These are phyloP conservation scores for Nasturtium officinale DNA, from an alignment of 345 rosid species.

Conservation along the genomic window DNA sequence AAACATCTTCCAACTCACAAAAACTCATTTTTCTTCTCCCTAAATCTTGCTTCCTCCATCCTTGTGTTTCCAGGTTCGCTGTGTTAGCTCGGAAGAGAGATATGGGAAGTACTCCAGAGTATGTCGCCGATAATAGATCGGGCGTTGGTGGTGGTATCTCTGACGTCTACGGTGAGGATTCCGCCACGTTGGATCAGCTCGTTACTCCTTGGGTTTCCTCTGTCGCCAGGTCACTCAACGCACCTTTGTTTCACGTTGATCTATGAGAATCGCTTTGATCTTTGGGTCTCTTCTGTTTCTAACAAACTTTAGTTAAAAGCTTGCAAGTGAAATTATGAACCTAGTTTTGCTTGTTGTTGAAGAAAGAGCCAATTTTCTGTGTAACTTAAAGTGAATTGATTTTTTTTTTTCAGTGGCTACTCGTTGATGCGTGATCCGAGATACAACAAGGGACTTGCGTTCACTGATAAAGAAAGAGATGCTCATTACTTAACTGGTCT, in stretches of 20 bases:
- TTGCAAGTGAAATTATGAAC: neutral
- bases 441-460: constrained; percentile 95
- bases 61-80: neutral
- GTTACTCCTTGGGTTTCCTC: constrained; percentile 90
- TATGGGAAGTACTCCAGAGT: constrained; percentile 41
- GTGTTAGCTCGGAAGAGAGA: neutral
- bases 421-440: constrained; percentile 86
- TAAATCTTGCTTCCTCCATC: neutral
- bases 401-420: constrained; percentile 61
- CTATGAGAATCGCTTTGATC: neutral
- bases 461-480: constrained; percentile 85
- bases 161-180: constrained; percentile 79
- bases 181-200: constrained; percentile 83
- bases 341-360: constrained; percentile 3
- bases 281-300: neutral
- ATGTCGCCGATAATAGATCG: constrained; percentile 49
- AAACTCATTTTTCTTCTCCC: neutral
- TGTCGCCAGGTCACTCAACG: constrained; percentile 71
- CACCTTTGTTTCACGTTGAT: neutral
- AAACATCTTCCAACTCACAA: neutral
- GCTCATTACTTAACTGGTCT: constrained; percentile 93
- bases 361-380: constrained; percentile 1
- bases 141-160: constrained; percentile 58
- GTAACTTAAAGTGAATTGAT: constrained; percentile 16
- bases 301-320: neutral